phyloP scores from a whole-genome alignment of 2,329 filamentous ascomycete species.

The Fusarium sp. region DNA sequence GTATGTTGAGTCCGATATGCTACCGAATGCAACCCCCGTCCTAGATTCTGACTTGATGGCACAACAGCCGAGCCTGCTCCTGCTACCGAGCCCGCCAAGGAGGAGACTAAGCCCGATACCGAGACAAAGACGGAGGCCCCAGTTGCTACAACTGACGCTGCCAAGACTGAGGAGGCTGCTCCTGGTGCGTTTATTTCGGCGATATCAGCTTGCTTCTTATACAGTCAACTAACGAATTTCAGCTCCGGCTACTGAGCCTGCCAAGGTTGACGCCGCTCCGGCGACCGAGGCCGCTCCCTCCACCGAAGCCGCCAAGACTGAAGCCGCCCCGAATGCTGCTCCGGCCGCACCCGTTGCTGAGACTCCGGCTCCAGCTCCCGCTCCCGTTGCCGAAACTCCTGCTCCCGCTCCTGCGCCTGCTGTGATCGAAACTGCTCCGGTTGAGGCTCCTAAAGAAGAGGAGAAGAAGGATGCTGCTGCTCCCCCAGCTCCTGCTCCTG shows the following conservation, averaged over 20 bases:
- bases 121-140: constrained; percentile 47
- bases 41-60: constrained; percentile 26
- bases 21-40: constrained; percentile 9
- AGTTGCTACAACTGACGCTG: constrained; percentile 44
- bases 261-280: constrained; percentile 50
- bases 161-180: constrained; percentile 46
- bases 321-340: constrained; percentile 35
- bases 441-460: constrained; percentile 48
- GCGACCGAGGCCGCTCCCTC: constrained; percentile 47
- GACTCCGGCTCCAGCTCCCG: constrained; percentile 41
- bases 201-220: too few species aligned
- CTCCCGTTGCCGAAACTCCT: constrained; percentile 45
- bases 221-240: too few species aligned
- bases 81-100: constrained; percentile 47
- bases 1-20: constrained; percentile 46
- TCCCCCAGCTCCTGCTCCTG: constrained; percentile 44
- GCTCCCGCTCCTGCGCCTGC: constrained; percentile 39
- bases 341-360: constrained; percentile 44
- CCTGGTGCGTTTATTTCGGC: constrained; percentile 41
- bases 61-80: constrained; percentile 45
- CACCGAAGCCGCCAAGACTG: constrained; percentile 48
- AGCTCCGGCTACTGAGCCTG: constrained; percentile 47
- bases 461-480: constrained; percentile 48
- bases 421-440: constrained; percentile 35
- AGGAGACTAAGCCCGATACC: constrained; percentile 48